Conservation (phyloP, 2,329 filamentous ascomycete species). For the Colletotrichum tofieldiae region DNA sequence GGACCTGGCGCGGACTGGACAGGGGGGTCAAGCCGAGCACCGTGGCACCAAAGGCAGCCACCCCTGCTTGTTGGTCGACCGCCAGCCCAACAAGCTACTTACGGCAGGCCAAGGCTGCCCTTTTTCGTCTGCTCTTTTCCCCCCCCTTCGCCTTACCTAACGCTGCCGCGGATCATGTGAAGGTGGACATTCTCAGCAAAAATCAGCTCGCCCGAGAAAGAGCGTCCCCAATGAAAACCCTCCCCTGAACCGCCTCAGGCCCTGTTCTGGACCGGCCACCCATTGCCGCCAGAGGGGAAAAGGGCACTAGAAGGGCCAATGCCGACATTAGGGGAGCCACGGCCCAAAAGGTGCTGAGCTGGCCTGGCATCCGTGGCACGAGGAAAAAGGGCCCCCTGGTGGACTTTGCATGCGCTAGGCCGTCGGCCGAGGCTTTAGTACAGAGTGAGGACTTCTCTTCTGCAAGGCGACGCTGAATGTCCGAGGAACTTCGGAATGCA, state of each 20-base stretch:
- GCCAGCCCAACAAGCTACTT: conserved; percentile 40
- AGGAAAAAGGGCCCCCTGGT: conserved; percentile 1
- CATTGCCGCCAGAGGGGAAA: conserved; percentile 6
- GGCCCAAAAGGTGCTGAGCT: conserved; percentile 3
- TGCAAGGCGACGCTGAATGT: conserved; percentile 35
- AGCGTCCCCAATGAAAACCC: conserved; percentile 12
- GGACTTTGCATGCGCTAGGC: conserved; percentile 29
- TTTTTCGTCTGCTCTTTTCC: background rate
- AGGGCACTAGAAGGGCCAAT: conserved; percentile 30
- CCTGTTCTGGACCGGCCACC: conserved; percentile 18
- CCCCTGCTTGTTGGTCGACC: conserved; percentile 38
- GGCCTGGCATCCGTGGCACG: conserved; percentile 15
- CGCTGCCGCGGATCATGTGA: conserved; percentile 40
- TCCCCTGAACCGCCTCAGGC: background rate
- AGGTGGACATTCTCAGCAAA: conserved; percentile 29
- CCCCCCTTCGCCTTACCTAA: conserved; percentile 4
- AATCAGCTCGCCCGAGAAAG: background rate
- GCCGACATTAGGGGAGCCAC: conserved; percentile 23
- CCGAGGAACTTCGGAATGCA: conserved; percentile 10
- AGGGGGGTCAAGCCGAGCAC: conserved; percentile 15
- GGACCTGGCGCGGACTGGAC: conserved; percentile 26
- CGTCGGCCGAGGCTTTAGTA: conserved; percentile 25
- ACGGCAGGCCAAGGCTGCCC: conserved; percentile 13
- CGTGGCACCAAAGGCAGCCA: background rate
- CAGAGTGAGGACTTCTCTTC: background rate